Conservation (phyloP, 305 asterid genomes). For the Nicotiana rustica region DNA sequence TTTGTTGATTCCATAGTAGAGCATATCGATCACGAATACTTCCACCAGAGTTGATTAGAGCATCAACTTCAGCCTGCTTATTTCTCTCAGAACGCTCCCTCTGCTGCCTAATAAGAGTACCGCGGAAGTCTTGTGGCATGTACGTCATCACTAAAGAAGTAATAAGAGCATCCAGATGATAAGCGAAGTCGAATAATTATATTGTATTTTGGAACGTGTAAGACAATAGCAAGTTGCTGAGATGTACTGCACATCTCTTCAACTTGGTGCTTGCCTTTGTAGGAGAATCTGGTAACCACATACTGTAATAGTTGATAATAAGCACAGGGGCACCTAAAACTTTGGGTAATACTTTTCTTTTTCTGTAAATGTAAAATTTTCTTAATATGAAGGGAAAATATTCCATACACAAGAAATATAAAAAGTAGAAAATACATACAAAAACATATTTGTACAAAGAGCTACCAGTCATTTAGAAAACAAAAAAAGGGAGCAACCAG, state of each 20-base stretch:
- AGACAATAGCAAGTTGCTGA: constrained; percentile 17
- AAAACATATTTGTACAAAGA: neutral
- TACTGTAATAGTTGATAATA: constrained; percentile 17
- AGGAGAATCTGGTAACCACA: neutral
- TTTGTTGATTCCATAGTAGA: constrained; percentile 92
- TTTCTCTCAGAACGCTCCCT: constrained; percentile 98
- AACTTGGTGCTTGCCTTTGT: constrained; percentile 21
- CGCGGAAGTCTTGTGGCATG: constrained; percentile 99
- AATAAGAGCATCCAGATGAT: constrained; percentile 21
- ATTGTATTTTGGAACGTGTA: neutral
- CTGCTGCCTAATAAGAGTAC: constrained; percentile 91
- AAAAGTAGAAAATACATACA: constrained; percentile 18
- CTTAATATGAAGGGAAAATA: neutral
- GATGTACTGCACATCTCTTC: constrained; percentile 26
- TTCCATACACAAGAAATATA: neutral
- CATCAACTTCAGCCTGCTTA: constrained; percentile 88
- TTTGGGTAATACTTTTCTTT: neutral
- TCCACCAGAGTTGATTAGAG: constrained; percentile 82
- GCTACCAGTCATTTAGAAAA: neutral
- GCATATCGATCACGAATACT: constrained; percentile 85
- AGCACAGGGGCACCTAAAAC: constrained; percentile 9
- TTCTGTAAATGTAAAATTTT: neutral
- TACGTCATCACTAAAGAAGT: constrained; percentile 84
- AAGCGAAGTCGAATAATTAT: neutral
- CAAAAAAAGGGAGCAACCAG: neutral